Evolutionary conservation across 108 stramenopile species (phyloP), one percentile per base, ranked within the genome.

Genomic region (Halocafeteria seosinensis): DNA sequence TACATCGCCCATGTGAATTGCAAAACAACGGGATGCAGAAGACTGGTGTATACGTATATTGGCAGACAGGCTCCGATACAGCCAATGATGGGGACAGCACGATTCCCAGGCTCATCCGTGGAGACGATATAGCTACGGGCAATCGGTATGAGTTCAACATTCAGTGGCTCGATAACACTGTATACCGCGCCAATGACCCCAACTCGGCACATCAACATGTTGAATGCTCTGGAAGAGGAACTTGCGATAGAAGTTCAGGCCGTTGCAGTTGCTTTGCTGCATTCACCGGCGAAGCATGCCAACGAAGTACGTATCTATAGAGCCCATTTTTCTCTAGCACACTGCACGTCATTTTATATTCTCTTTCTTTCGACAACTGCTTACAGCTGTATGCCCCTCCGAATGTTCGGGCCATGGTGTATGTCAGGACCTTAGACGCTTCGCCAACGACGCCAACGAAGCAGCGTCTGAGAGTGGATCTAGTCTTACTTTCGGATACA

Each of bases 391-490:
- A 50, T 85, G 84, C 66, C 80, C 81, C 21, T 79, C 79, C 65
- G 73, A 61, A 27, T 85, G 85, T 69, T 67, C 68, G 36, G 74
- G 64, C 50, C 81, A 70, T 50, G 85, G 85, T 24, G 37, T 75
- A 24, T 88, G 87, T 65, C 50, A 81, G 55, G 73, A 73, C 21
- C 69, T 86, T 63, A 73, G 69, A 57, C 68, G 76, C 50, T 74
- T 84, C 70, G 84, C 76, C 34, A 61, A 72, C 66, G 83, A 84
- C 62, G 63, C 69, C 4, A 85, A 82, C 23, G 71, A 38, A 17
- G 61, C 30, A 42, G 71, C 34, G 57, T 67, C 31, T 0, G 38
- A 0, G 38, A 74, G 59, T 34, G 42, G 47, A 62, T 53, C 33
- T 47, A 65, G 24, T 68, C 73, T 59, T 38, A 55, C 1, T n/a